Conservation (phyloP, 1,284 basidiomycete genomes). For the Vanrija pseudolonga region DNA sequence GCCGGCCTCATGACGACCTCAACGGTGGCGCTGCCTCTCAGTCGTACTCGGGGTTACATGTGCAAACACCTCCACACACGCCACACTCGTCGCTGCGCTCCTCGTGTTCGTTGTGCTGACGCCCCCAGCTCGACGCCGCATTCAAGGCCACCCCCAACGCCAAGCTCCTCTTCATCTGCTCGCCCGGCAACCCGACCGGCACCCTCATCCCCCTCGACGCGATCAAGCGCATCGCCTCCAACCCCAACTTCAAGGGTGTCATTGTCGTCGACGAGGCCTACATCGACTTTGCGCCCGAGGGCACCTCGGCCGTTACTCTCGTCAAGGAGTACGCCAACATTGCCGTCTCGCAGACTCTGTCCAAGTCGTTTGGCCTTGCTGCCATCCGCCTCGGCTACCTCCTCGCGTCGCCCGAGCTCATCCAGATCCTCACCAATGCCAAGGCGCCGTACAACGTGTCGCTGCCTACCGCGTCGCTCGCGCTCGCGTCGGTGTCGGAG, state of each 20-base stretch:
- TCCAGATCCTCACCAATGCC: constrained; percentile 90
- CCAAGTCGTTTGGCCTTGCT: constrained; percentile 94
- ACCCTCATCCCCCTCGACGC: constrained; percentile 73
- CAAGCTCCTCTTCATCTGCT: constrained; percentile 92
- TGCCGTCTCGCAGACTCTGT: constrained; percentile 90
- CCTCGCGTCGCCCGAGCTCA: constrained; percentile 79
- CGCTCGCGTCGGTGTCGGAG: constrained; percentile 69
- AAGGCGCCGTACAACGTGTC: constrained; percentile 99
- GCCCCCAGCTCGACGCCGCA: constrained; percentile 63
- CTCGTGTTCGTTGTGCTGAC: neutral
- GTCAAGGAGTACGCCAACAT: constrained; percentile 82
- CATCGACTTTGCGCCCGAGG: constrained; percentile 78
- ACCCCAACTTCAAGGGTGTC: constrained; percentile 79
- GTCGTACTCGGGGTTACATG: neutral
- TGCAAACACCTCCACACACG: too few species aligned
- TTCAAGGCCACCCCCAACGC: constrained; percentile 67
- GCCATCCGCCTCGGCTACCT: constrained; percentile 89
- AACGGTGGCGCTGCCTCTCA: too few species aligned
- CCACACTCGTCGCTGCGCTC: constrained; percentile 3
- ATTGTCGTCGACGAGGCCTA: constrained; percentile 97
- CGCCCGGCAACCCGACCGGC: constrained; percentile 95
- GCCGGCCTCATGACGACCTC: too few species aligned
- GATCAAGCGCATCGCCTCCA: constrained; percentile 71
- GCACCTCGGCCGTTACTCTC: constrained; percentile 62
- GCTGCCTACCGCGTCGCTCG: constrained; percentile 79